Base-by-base conservation (phyloP, 108 stramenopile genomes). In the Discostella pseudostelligera region DNA sequence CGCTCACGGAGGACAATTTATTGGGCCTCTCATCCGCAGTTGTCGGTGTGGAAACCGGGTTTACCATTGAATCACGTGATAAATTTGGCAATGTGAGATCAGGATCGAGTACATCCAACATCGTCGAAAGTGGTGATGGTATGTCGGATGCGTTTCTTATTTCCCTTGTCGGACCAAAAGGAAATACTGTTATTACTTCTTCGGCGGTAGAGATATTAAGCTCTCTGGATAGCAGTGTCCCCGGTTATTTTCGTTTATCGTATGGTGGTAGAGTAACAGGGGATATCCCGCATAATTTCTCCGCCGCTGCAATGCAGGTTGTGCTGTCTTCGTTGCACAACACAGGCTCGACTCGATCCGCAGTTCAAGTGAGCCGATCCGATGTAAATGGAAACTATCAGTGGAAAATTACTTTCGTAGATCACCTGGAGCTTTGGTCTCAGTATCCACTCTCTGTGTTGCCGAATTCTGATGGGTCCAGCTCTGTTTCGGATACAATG, bases 31-130 rank as follows among this genome's bases (percentile, higher is more conserved):
- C 51, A 12, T 29, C 59, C 16, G 84, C 89, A 21, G 55, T 69
- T 28, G 88, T 87, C 24, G 93, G 93, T 16, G 67, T 65, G 11
- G 56, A 73, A 39, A 83, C 76, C 0, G 63, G 62, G 14, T 84
- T 92, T 59, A 39, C 60, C 8, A 67, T 94, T 28, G 59, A 84
- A 43, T 81, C 87, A 8, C 66, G 88, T 14, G 93, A 94, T 68
- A 79, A 81, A 36, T 94, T 92, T 70, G 90, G 89, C 17, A 94
- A 94, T 62, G 44, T 88, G 26, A 68, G 88, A 28, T 70, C 65
- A 14, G 77, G 77, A 37, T 68, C 87, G 25, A 76, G 86, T 24
- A 78, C 77, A 39, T 47, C 59, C 3, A 48, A 76, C 47, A 50
- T 84, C 61, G 56, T 37, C 17, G 83, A 79, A 60, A 70, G 56